A percentile compares a stretch with the other conserved stretches of the same genome.
phyloP scores from a whole-genome alignment of 306 rosid genomes.

The Gillenia trifoliata region DNA sequence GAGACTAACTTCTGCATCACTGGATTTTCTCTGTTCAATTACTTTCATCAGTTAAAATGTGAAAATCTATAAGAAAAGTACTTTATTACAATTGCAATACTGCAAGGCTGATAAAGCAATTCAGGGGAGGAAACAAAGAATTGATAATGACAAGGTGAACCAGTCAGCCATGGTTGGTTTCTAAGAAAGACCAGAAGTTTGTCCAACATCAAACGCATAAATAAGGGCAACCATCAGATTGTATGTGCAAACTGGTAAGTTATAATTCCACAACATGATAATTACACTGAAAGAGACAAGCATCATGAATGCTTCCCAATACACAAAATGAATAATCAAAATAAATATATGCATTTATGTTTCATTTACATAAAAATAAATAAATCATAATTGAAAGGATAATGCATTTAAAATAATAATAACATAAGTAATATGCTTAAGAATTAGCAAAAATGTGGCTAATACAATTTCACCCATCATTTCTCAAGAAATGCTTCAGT shows the following conservation, averaged over 20 bases:
- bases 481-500: neutral
- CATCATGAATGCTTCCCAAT: neutral
- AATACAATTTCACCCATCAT: neutral
- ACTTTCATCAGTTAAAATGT: constrained; percentile 28
- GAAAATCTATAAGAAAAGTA: neutral
- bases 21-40: constrained; percentile 84
- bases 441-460: no score
- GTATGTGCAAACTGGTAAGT: neutral
- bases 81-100: neutral
- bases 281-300: neutral
- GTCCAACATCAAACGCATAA: neutral
- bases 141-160: neutral
- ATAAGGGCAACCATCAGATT: neutral
- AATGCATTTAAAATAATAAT: no score
- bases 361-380: neutral
- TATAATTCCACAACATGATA: neutral
- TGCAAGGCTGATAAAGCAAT: neutral
- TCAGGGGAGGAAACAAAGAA: neutral
- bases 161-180: neutral
- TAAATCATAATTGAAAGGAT: neutral
- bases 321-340: neutral
- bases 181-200: neutral
- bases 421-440: no score
- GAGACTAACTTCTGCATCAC: constrained; percentile 84
- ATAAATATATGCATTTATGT: neutral